Base-by-base conservation (phyloP, 495 filamentous ascomycete species). In the Astrocystis sublimbata region DNA sequence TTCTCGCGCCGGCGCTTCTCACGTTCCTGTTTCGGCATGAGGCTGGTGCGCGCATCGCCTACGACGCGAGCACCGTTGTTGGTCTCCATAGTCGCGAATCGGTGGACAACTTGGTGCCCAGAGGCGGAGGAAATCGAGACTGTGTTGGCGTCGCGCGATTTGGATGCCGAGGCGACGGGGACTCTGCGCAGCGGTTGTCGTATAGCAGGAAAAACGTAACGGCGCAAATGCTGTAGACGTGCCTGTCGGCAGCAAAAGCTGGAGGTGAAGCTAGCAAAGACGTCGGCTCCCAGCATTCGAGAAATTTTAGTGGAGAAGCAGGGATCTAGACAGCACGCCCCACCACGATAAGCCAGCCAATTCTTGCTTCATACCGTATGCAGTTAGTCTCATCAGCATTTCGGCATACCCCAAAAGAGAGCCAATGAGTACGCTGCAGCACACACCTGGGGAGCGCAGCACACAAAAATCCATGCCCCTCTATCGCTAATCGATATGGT, bases 61-160 rank as follows among this genome's bases (percentile, higher is more conserved):
- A 82, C 60, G 47, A 78, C 65, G 30, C 80, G 70, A 13, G 81
- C 77, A 58, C 81, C 80, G 75, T 80, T 82, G 62, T 70, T 60
- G 23, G 55, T 38, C 46, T 64, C 57, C 56, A 60, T 60, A 45
- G 67, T 60, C 47, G 62, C 60, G 17, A 28, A 9, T 63, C 65
- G 57, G 63, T 36, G 10, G 66, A 26, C 1, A 50, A 38, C 13
- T 35, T n/a, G n/a, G n/a, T n/a, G n/a, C n/a, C n/a, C n/a, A n/a
- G n/a, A n/a, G 26, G 41, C 23, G n/a, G 28, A 40, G 13, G 0
- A 0, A 28, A 55, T 68, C 63, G n/a, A n/a, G 0, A 1, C 4
- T 6, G 15, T 3, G 6, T n/a, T 21, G 13, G 8, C 15, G 2
- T 6, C 17, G 12, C 19, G 17, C 8, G 31, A 36, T 31, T 19